A percentile compares a stretch with the other conserved stretches of the same genome.
Evolutionary conservation across 1,284 basidiomycete genomes (phyloP).

Genomic region (Apiotrichum sp.): DNA sequence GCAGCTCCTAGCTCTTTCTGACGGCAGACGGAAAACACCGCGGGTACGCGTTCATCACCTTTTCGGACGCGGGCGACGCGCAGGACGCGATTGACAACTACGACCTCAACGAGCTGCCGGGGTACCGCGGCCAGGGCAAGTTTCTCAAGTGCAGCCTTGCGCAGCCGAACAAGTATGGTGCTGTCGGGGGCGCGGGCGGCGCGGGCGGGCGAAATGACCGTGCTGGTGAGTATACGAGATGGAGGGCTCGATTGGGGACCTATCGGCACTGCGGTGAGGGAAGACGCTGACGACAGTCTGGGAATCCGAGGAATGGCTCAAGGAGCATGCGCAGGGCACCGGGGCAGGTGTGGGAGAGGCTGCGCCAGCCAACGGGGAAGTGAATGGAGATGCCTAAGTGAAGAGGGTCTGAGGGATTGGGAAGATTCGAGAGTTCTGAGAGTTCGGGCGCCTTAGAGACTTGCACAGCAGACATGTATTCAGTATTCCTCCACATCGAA

Average conservation of each 20-base stretch:
- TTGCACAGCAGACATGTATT: conserved; percentile 6
- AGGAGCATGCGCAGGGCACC: conserved; percentile 32
- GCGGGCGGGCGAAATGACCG: conserved; percentile 28
- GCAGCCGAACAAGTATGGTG: conserved; percentile 37
- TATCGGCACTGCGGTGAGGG: too few relatives aligned
- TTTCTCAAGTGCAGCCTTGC: conserved; percentile 45
- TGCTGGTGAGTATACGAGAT: conserved; percentile 30
- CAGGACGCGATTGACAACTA: conserved; percentile 48
- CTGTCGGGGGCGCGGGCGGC: conserved; percentile 10
- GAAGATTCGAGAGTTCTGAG: too few relatives aligned
- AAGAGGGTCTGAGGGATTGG: too few relatives aligned
- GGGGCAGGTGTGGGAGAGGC: not conserved
- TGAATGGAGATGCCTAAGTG: not conserved
- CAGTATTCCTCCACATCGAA: not conserved
- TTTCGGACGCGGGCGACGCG: conserved; percentile 40
- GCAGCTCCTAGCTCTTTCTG: not conserved
- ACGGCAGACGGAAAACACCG: conserved; percentile 28
- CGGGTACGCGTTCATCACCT: conserved; percentile 47
- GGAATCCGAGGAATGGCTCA: conserved; percentile 44
- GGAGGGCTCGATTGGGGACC: not conserved
- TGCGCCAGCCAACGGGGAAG: conserved; percentile 6
- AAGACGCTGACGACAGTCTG: conserved; percentile 31
- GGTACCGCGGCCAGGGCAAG: conserved; percentile 37
- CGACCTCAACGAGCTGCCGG: conserved; percentile 46
- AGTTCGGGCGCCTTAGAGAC: not conserved